These are phyloP conservation scores for Cydonia oblonga DNA, from an alignment of 331 rosid species.

Conservation along the genomic window DNA sequence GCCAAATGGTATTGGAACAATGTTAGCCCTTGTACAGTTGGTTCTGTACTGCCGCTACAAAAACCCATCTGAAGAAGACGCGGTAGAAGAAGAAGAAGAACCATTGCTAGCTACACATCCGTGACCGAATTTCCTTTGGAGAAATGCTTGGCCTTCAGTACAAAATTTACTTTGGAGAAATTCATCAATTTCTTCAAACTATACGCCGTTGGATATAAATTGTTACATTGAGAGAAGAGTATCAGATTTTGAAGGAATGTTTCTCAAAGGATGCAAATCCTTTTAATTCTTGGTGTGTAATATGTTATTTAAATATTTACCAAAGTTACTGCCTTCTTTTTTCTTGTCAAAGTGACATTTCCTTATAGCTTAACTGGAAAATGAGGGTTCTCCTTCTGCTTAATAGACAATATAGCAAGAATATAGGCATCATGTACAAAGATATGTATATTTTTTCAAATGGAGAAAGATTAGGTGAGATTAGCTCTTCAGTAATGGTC, in stretches of 20 bases:
- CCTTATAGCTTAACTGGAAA: background rate
- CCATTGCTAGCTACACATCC: slow-evolving; percentile 44
- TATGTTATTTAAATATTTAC: too few relatives aligned
- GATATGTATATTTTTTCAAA: too few relatives aligned
- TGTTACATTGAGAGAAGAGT: background rate
- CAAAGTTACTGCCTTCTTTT: background rate
- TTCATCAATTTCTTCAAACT: background rate
- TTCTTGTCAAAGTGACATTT: background rate
- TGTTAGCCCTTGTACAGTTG: slow-evolving; percentile 58
- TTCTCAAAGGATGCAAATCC: background rate
- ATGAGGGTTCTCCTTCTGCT: background rate
- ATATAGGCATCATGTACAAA: background rate
- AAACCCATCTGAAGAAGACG: slow-evolving; percentile 16
- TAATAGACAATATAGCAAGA: background rate
- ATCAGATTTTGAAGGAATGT: too few relatives aligned
- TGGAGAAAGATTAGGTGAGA: too few relatives aligned
- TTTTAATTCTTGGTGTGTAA: background rate
- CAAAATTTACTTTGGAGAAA: background rate
- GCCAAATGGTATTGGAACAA: slow-evolving; percentile 75
- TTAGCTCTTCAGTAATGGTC: too few relatives aligned
- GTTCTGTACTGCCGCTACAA: slow-evolving; percentile 36
- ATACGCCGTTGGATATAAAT: background rate
- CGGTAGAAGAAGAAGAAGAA: slow-evolving; percentile 19
- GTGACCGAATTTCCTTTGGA: slow-evolving; percentile 10
- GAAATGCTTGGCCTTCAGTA: background rate